A percentile compares a stretch with the other conserved stretches of the same genome.
These are phyloP conservation scores for Deuterostichococcus epilithicus DNA, from an alignment of 139 green algal species.

Conservation along the genomic window DNA sequence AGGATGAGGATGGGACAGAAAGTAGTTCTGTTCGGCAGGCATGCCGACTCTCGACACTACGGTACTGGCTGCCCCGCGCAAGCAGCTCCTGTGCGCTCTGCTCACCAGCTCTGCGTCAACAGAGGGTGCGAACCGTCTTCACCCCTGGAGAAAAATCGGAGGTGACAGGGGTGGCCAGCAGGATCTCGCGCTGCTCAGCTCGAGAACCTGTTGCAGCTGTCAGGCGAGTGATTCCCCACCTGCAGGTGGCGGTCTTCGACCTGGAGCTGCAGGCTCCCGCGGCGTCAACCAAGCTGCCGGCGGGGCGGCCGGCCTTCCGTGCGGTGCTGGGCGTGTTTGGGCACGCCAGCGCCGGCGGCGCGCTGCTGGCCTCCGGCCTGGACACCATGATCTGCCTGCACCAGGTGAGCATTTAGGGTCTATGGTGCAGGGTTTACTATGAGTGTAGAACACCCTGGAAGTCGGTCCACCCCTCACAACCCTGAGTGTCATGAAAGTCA, in stretches of 20 bases:
- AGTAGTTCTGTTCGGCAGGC: neutral
- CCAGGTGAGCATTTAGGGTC: constrained; percentile 5
- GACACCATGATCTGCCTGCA: constrained; percentile 48
- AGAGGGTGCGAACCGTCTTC: no score
- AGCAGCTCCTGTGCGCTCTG: no score
- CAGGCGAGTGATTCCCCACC: no score
- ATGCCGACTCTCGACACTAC: no score
- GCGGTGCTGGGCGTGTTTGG: constrained; percentile 61
- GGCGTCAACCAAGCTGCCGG: constrained; percentile 36
- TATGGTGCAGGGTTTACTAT: neutral
- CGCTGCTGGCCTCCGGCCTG: constrained; percentile 28
- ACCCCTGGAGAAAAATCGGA: no score
- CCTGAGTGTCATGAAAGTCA: neutral
- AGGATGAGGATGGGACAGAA: neutral
- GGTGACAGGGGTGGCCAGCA: no score
- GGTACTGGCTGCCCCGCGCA: no score
- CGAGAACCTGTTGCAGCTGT: no score
- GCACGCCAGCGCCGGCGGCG: constrained; percentile 16
- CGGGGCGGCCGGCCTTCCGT: constrained; percentile 37
- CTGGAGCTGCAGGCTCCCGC: constrained; percentile 67
- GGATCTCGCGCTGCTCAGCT: no score
- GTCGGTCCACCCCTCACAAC: neutral
- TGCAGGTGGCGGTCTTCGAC: constrained; percentile 72
- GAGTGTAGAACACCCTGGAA: neutral
- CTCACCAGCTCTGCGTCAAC: no score